Base-by-base conservation (phyloP, 2,329 filamentous ascomycete genomes). In the Epichloe gansuensis region DNA sequence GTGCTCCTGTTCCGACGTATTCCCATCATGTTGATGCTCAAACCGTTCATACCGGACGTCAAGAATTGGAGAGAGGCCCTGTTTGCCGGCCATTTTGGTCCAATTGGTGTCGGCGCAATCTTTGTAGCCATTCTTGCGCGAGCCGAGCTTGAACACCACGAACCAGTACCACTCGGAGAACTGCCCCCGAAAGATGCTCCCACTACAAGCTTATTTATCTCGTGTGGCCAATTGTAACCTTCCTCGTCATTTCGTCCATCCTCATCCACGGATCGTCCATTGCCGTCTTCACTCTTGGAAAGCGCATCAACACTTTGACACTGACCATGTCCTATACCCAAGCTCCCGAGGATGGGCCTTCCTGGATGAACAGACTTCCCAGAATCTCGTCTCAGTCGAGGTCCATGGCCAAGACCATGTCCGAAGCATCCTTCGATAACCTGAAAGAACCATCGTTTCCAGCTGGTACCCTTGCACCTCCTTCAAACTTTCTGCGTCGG, bases 1-100 rank as follows among this genome's bases (percentile, higher is more conserved):
- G 91, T 98, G 58, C 84, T 98, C 50, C 82, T 98, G 58, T 98
- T 98, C 79, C 86, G 93, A 50, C 88, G 93, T 43, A 93, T 98
- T 31, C 93, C 93, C 2, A 82, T 95, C 67, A 97, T 98, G 93
- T 70, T 98, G 70, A 69, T 81, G 0, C 73, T 97, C 53, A 97
- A 97, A 65, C 91, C 93, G 0, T 57, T 96, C 5, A 97, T 98
- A 67, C 91, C 93, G 0, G 93, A 98, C 63, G 83, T 98, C 61
- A 97, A 96, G 70, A 97, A 91, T 0, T 98, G 93, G 91, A 85
- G 93, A 61, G 93, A 98, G 66, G 91, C 93, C 5, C 74, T 96
- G 1, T 98, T 98, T 65, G 93, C 93, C 15, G 93, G 93, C 2
- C 93, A 98, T 67, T 98, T 98, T 64, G 93, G 93, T 6, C 93